Evolutionary conservation across 306 rosid species (phyloP).

Genomic region (Morella rubra): DNA sequence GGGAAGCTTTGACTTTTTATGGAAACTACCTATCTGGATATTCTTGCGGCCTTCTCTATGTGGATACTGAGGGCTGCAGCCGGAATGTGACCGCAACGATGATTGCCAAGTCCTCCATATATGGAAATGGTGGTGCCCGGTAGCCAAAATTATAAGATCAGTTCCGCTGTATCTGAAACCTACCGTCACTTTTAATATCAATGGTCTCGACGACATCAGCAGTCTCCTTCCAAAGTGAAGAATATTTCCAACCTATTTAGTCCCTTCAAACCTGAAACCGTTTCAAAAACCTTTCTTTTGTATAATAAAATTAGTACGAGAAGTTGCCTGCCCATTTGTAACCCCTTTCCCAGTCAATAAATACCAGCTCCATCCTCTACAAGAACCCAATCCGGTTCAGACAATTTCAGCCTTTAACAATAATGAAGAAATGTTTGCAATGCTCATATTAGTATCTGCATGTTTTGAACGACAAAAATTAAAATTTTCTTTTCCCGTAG

Average conservation of each 20-base stretch:
- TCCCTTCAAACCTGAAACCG: neutral
- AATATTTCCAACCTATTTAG: neutral
- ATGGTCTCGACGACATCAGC: constrained; percentile 26
- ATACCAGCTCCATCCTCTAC: constrained; percentile 21
- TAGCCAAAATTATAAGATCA: constrained; percentile 29
- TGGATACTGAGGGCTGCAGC: constrained; percentile 18
- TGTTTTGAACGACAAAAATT: neutral
- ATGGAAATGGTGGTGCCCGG: constrained; percentile 30
- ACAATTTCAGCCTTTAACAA: constrained; percentile 40
- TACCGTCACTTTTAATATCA: constrained; percentile 26
- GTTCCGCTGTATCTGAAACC: constrained; percentile 10
- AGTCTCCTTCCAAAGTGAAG: constrained; percentile 9
- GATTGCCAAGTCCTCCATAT: constrained; percentile 36
- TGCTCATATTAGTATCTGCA: constrained; percentile 36
- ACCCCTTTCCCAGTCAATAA: constrained; percentile 40
- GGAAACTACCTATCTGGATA: constrained; percentile 23
- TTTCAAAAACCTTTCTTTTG: too few relatives aligned
- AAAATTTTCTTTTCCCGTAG: neutral
- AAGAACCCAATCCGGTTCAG: constrained; percentile 36
- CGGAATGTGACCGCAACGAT: constrained; percentile 28
- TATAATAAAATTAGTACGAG: neutral
- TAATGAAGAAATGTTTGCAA: constrained; percentile 22
- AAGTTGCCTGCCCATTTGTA: constrained; percentile 37
- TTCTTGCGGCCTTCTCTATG: constrained; percentile 21
- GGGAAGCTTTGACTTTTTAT: neutral